Percentiles rank a stretch among this genome's conserved stretches.
Evolutionary conservation across 2,329 filamentous ascomycete genomes (phyloP).

Genomic region (Colletotrichum viniferum): DNA sequence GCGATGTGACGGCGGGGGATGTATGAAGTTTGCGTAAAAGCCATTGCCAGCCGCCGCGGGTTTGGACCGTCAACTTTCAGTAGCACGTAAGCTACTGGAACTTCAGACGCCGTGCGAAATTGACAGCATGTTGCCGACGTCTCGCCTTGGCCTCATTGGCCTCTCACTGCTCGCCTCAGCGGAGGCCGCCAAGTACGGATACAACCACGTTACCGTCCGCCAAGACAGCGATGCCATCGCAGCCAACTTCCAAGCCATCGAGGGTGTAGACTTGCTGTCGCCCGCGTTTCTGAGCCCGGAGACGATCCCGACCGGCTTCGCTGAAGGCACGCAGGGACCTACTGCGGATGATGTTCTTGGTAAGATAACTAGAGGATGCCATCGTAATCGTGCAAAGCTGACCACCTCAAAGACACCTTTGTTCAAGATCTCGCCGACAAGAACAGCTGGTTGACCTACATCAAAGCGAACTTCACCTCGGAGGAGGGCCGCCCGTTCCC

Average conservation of each 20-base stretch:
- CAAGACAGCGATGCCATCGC: conserved; percentile 16
- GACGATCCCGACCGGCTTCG: conserved; percentile 27
- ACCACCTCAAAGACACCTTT: conserved; percentile 19
- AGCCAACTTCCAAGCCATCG: conserved; percentile 10
- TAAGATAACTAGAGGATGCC: background rate
- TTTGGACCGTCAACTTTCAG: background rate
- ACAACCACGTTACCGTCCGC: conserved; percentile 19
- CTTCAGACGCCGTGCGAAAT: background rate
- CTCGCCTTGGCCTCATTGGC: conserved; percentile 13
- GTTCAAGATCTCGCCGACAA: conserved; percentile 25
- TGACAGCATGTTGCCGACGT: background rate
- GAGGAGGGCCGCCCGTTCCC: conserved; percentile 28
- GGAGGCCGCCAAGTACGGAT: conserved; percentile 18
- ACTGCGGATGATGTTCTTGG: conserved; percentile 24
- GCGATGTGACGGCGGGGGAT: background rate
- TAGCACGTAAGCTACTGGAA: background rate
- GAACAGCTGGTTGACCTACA: conserved; percentile 28
- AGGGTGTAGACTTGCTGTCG: conserved; percentile 27
- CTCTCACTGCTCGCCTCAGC: conserved; percentile 8
- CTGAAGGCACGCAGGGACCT: conserved; percentile 31
- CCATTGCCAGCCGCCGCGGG: background rate
- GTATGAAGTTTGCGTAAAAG: background rate
- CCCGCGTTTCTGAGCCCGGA: conserved; percentile 28
- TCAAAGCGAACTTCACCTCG: conserved; percentile 24
- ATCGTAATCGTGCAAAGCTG: background rate